Percentiles rank a stretch among this genome's conserved stretches.
phyloP scores from a whole-genome alignment of 768 basidiomycete species.

The Pisolithus sp. region DNA sequence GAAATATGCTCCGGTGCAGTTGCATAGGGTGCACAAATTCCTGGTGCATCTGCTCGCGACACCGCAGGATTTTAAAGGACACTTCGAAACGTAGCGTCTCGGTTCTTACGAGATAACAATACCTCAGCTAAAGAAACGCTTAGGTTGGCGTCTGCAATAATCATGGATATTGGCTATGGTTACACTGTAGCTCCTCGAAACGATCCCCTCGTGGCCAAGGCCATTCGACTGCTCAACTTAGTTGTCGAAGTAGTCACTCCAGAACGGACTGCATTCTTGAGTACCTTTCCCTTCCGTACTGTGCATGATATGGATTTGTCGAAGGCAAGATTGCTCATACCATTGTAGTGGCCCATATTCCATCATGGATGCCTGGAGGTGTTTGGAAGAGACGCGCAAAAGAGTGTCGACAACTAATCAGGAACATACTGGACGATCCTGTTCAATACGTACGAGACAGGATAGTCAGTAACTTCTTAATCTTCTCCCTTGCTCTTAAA shows the following conservation, averaged over 20 bases:
- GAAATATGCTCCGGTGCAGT: constrained; percentile 11
- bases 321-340: neutral
- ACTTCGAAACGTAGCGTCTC: constrained; percentile 18
- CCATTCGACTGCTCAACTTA: constrained; percentile 7
- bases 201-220: constrained; percentile 20
- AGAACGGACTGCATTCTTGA: constrained; percentile 15
- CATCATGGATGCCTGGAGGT: constrained; percentile 31
- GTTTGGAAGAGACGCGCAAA: constrained; percentile 14
- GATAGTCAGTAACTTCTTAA: constrained; percentile 16
- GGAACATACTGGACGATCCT: constrained; percentile 15
- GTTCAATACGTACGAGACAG: constrained; percentile 16
- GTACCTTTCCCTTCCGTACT: constrained; percentile 23
- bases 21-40: constrained; percentile 15
- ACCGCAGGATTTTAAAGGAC: constrained; percentile 9
- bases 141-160: constrained; percentile 16
- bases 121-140: too few relatives aligned
- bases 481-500: too few relatives aligned
- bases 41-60: constrained; percentile 13
- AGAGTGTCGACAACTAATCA: constrained; percentile 13
- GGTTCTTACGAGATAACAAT: too few relatives aligned
- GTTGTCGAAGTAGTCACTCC: constrained; percentile 9
- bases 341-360: constrained; percentile 17
- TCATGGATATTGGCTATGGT: constrained; percentile 21
- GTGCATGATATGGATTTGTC: constrained; percentile 4
- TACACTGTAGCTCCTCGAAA: constrained; percentile 17